phyloP scores from a whole-genome alignment of 2,329 filamentous ascomycete species.

The Trichoderma sp. region DNA sequence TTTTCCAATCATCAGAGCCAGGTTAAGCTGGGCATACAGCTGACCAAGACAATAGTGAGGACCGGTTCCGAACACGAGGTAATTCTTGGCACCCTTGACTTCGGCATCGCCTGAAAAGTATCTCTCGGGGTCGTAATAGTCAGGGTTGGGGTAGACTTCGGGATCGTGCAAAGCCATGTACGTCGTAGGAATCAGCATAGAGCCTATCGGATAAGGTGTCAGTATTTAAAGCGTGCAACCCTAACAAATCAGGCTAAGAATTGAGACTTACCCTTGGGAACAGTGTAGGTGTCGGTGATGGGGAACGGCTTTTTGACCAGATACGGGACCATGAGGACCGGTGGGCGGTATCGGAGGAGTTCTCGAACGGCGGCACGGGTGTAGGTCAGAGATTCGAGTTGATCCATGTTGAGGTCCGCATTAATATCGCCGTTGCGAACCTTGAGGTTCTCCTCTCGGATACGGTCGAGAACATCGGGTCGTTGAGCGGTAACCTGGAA shows the following conservation, averaged over 20 bases:
- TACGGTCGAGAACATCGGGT: conserved; percentile 85
- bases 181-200: conserved; percentile 91
- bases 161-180: conserved; percentile 91
- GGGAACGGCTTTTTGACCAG: conserved; percentile 93
- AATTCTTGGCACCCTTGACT: conserved; percentile 86
- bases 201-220: conserved; percentile 50
- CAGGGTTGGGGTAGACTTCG: conserved; percentile 87
- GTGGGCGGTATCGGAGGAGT: conserved; percentile 89
- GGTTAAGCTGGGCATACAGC: conserved; percentile 84
- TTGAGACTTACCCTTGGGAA: conserved; percentile 69
- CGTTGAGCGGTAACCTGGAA: conserved; percentile 94
- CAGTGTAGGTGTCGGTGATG: conserved; percentile 83
- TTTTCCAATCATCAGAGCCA: conserved; percentile 89
- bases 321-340: conserved; percentile 97
- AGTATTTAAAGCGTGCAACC: conserved; percentile 11
- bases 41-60: conserved; percentile 97
- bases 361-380: conserved; percentile 91
- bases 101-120: conserved; percentile 91
- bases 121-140: conserved; percentile 84
- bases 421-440: conserved; percentile 74
- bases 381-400: conserved; percentile 85
- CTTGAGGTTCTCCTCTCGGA: conserved; percentile 86
- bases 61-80: conserved; percentile 91
- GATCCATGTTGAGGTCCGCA: conserved; percentile 73
- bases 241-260: neutral